Base-by-base conservation (phyloP, 768 basidiomycete genomes). In the Leccinum uliginosum region DNA sequence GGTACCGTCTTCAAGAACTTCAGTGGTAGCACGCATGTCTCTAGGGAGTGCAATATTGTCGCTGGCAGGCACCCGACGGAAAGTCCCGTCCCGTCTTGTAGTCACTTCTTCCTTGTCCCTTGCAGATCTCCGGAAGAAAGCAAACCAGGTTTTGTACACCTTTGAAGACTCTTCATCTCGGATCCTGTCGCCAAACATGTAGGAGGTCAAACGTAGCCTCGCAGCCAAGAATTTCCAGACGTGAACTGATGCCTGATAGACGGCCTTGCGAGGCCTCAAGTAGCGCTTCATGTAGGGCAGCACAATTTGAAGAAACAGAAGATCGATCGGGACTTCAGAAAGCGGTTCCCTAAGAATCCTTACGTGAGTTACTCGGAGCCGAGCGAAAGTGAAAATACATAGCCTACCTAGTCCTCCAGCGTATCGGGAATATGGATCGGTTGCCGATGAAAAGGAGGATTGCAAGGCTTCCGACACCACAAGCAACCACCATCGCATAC, bases 251-350 rank as follows among this genome's bases (percentile, higher is more conserved):
- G 81, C 62, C 50, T 76, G 74, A 61, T 83, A 82, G 43, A 87
- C 67, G 5, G 78, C 68, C 53, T 78, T 83, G 65, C 83, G 80
- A 3, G 89, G 89, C 50, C 84, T 78, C 75, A 94, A 83, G 62
- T 87, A 83, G 46, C 85, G 83, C 75, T 94, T 79, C 4, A 91
- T 91, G 54, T 88, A 85, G 0, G 95, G 94, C 11, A 95, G 74
- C 53, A 88, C 83, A 44, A 95, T 72, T 65, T 94, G 91, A 26
- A 97, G 74, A 74, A 94, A 88, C 29, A 98, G 72, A 5, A 98
- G 81, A 69, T 98, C 96, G 47, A 97, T 75, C 0, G 96, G 96
- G 6, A 96, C 84, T 50, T 85, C 84, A 1, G 92, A 93, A 35
- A 97, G 69, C 0, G 95, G 91, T 60, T 91, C 86, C 56, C 93